A percentile compares a stretch with the other conserved stretches of the same genome.
phyloP scores from a whole-genome alignment of 192 early-diverging fungal genomes.

The Podochytrium sp. region DNA sequence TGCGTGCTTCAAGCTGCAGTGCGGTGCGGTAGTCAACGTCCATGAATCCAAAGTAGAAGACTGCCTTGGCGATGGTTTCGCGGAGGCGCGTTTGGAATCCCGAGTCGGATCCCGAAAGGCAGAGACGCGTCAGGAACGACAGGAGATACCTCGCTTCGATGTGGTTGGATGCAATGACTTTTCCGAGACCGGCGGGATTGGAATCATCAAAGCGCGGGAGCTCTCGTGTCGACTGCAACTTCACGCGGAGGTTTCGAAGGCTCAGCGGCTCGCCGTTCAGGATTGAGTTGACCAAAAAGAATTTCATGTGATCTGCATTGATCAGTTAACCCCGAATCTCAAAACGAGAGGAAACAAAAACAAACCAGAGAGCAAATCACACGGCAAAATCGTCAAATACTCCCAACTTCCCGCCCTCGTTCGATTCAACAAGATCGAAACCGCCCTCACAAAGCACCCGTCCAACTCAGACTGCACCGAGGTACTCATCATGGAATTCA shows the following conservation, averaged over 20 bases:
- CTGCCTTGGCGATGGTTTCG: constrained; percentile 22
- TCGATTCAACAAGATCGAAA: constrained; percentile 19
- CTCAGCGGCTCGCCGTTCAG: constrained; percentile 9
- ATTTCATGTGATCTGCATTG: constrained; percentile 32
- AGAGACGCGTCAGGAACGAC: constrained; percentile 17
- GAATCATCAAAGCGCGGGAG: background rate
- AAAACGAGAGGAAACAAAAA: background rate
- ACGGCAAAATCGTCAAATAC: constrained; percentile 22
- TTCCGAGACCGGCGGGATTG: background rate
- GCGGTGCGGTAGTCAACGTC: constrained; percentile 13
- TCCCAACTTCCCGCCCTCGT: constrained; percentile 31
- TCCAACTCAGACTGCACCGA: constrained; percentile 34
- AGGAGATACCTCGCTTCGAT: constrained; percentile 25
- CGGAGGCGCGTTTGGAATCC: constrained; percentile 18
- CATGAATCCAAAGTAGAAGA: constrained; percentile 30
- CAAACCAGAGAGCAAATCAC: constrained; percentile 23
- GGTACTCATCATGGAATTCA: constrained; percentile 7
- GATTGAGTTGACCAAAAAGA: constrained; percentile 19
- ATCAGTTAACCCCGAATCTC: no score
- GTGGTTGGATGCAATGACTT: constrained; percentile 3
- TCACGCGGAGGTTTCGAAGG: background rate
- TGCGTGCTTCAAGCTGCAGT: background rate
- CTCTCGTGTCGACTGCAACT: background rate
- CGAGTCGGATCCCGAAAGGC: background rate
- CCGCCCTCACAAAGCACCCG: constrained; percentile 30